phyloP scores from a whole-genome alignment of 208 protist genomes.

The Herpetomonas tarakana region DNA sequence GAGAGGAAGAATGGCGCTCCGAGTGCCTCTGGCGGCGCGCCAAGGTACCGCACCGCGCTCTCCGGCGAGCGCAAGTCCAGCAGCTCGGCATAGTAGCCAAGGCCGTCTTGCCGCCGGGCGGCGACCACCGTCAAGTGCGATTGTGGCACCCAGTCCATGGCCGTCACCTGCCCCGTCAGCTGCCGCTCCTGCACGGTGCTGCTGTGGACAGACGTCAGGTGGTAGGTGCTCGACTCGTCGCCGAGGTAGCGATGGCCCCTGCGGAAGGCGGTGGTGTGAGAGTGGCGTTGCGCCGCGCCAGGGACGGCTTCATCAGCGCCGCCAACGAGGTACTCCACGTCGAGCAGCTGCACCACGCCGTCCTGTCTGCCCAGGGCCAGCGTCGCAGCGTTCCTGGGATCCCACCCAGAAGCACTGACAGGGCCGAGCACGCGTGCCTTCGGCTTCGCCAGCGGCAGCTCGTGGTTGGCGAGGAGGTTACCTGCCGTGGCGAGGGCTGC shows the following conservation, averaged over 20 bases:
- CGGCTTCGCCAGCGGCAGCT: neutral
- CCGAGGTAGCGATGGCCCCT: neutral
- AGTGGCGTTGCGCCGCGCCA: conserved; percentile 12
- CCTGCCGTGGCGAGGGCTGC: neutral
- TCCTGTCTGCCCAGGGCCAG: conserved; percentile 58
- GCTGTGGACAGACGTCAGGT: conserved; percentile 11
- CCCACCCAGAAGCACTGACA: conserved; percentile 42
- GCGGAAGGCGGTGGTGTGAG: neutral
- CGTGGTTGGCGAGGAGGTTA: no score
- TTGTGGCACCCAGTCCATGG: conserved; percentile 65
- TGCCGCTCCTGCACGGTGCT: conserved; percentile 23
- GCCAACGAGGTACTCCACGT: conserved; percentile 47
- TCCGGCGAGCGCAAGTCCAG: conserved; percentile 67
- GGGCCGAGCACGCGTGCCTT: neutral
- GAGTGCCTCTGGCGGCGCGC: conserved; percentile 31
- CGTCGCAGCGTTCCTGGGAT: conserved; percentile 47
- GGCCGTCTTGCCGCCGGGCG: conserved; percentile 33
- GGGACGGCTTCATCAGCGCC: conserved; percentile 13
- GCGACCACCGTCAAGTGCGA: conserved; percentile 58
- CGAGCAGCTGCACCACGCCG: conserved; percentile 57
- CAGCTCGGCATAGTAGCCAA: conserved; percentile 56
- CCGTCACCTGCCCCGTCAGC: conserved; percentile 51
- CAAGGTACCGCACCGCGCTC: conserved; percentile 45
- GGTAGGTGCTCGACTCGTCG: conserved; percentile 4
- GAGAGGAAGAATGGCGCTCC: conserved; percentile 11